Evolutionary conservation across 2,329 filamentous ascomycete species (phyloP).

Genomic region (Rhinocladiella similis): DNA sequence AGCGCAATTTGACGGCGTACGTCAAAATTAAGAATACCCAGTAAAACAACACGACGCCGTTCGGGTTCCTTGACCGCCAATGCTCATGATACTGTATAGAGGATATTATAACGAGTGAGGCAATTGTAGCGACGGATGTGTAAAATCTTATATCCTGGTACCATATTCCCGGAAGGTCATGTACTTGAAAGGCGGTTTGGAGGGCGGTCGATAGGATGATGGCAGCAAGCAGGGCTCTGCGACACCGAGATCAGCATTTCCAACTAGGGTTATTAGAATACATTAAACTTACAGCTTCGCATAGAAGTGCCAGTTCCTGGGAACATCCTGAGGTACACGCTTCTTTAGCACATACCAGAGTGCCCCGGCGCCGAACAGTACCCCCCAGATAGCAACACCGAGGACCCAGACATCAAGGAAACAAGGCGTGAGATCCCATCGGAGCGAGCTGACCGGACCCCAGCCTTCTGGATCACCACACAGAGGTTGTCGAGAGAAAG

Average conservation of each 20-base stretch:
- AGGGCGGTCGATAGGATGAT: slow-evolving; percentile 68
- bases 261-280: background rate
- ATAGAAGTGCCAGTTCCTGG: slow-evolving; percentile 91
- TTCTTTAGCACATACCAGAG: slow-evolving; percentile 76
- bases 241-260: slow-evolving; percentile 9
- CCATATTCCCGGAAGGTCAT: slow-evolving; percentile 69
- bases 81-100: slow-evolving; percentile 85
- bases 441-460: slow-evolving; percentile 83
- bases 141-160: slow-evolving; percentile 82
- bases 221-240: slow-evolving; percentile 62
- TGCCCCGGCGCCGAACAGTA: slow-evolving; percentile 74
- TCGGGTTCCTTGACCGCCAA: slow-evolving; percentile 76
- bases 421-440: slow-evolving; percentile 96
- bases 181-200: slow-evolving; percentile 75
- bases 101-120: slow-evolving; percentile 74
- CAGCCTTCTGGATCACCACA: slow-evolving; percentile 91
- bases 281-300: slow-evolving; percentile 71
- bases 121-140: slow-evolving; percentile 70
- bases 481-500: slow-evolving; percentile 60
- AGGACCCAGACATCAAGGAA: slow-evolving; percentile 92
- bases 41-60: slow-evolving; percentile 86
- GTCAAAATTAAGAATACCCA: slow-evolving; percentile 84
- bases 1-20: slow-evolving; percentile 80
- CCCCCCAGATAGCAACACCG: slow-evolving; percentile 73
- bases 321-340: slow-evolving; percentile 65